Conservation (phyloP, 2,329 filamentous ascomycete genomes). For the Lasiodiplodia hormozganensis region DNA sequence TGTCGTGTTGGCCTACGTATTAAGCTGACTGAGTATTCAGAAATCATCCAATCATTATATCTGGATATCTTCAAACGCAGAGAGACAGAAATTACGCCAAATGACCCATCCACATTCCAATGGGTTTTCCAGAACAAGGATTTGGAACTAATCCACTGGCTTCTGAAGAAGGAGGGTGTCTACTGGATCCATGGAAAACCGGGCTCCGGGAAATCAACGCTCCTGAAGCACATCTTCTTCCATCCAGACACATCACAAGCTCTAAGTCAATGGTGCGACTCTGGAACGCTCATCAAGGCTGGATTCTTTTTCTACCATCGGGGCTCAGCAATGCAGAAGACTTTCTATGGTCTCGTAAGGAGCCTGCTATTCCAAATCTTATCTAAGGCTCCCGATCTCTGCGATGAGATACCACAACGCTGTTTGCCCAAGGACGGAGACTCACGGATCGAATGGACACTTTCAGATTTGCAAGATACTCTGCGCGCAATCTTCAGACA, state of each 20-base stretch:
- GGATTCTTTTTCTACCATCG: slow-evolving; percentile 54
- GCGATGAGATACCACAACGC: background rate
- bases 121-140: slow-evolving; percentile 2
- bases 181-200: slow-evolving; percentile 53
- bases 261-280: slow-evolving; percentile 46
- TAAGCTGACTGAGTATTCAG: background rate
- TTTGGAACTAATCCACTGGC: background rate
- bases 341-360: slow-evolving; percentile 49
- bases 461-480: background rate
- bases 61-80: background rate
- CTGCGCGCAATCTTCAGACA: background rate
- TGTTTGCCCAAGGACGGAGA: background rate
- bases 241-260: slow-evolving; percentile 35
- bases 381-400: background rate
- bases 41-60: background rate
- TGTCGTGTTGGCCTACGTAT: background rate
- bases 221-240: slow-evolving; percentile 41
- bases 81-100: background rate
- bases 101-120: background rate
- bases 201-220: slow-evolving; percentile 56
- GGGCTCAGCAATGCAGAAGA: slow-evolving; percentile 50
- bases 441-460: background rate
- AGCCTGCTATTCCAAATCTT: slow-evolving; percentile 45
- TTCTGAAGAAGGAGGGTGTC: background rate
- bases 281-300: slow-evolving; percentile 39